These are phyloP conservation scores for Aspergillus spinulosporus DNA, from an alignment of 2,329 filamentous ascomycete species.

Conservation along the genomic window DNA sequence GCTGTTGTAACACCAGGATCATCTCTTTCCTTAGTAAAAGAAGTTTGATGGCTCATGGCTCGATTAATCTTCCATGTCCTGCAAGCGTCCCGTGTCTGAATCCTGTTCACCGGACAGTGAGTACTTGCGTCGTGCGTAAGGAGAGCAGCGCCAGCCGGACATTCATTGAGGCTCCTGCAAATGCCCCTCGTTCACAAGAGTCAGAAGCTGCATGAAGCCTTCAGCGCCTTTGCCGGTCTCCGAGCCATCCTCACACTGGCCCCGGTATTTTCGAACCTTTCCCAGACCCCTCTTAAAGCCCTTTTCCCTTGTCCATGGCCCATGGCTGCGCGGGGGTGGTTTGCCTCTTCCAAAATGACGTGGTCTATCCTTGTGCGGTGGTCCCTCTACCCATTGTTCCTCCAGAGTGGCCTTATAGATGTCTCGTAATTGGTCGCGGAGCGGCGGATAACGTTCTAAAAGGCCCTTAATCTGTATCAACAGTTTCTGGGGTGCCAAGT, in stretches of 20 bases:
- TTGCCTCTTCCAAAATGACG: slow-evolving; percentile 32
- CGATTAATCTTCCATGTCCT: not conserved
- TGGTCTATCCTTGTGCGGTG: slow-evolving; percentile 23
- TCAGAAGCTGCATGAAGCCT: slow-evolving; percentile 41
- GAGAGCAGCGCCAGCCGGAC: not conserved
- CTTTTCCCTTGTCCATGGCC: slow-evolving; percentile 45
- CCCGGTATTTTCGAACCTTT: slow-evolving; percentile 40
- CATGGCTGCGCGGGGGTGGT: slow-evolving; percentile 31
- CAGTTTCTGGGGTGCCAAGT: slow-evolving; percentile 23
- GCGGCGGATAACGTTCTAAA: slow-evolving; percentile 39
- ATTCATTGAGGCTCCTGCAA: slow-evolving; percentile 14
- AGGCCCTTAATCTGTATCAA: slow-evolving; percentile 40
- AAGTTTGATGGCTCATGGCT: not conserved
- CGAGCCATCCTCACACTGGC: slow-evolving; percentile 37
- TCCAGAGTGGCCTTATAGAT: slow-evolving; percentile 45
- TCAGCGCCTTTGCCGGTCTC: slow-evolving; percentile 35
- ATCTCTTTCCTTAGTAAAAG: no score
- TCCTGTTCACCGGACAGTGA: not conserved
- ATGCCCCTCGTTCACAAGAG: slow-evolving; percentile 30
- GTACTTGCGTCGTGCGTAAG: not conserved
- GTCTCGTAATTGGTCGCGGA: slow-evolving; percentile 43
- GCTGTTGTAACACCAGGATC: no score
- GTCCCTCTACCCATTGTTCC: slow-evolving; percentile 42
- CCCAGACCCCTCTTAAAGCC: slow-evolving; percentile 45
- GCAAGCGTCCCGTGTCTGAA: not conserved